These are phyloP conservation scores for Dothistroma septosporum DNA, from an alignment of 2,329 filamentous ascomycete genomes.

Conservation along the genomic window DNA sequence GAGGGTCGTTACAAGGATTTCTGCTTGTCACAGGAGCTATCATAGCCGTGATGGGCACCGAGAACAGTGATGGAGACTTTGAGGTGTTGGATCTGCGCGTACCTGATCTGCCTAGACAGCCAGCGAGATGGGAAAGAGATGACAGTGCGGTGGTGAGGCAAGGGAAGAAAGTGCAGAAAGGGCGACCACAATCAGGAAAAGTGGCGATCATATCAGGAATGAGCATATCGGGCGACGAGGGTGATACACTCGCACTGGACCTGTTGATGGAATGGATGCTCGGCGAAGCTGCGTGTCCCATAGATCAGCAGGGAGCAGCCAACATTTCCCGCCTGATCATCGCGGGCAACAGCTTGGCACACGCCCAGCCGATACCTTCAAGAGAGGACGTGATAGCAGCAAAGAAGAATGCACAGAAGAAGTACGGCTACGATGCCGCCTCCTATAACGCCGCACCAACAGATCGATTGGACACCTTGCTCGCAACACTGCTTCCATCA, in stretches of 20 bases:
- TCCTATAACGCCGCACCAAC: conserved; percentile 84
- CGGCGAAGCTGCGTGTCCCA: conserved; percentile 67
- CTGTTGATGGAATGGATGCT: conserved; percentile 83
- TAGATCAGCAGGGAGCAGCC: conserved; percentile 56
- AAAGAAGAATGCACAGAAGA: conserved; percentile 59
- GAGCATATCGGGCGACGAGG: conserved; percentile 71
- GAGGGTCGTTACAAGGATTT: conserved; percentile 61
- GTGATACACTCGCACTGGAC: conserved; percentile 69
- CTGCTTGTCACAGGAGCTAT: conserved; percentile 89
- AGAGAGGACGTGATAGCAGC: conserved; percentile 43
- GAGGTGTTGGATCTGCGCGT: conserved; percentile 88
- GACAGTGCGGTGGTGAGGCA: conserved; percentile 41
- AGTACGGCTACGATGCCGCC: conserved; percentile 90
- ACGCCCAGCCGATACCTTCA: conserved; percentile 45
- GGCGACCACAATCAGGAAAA: conserved; percentile 56
- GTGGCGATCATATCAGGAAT: conserved; percentile 87
- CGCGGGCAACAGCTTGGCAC: conserved; percentile 77
- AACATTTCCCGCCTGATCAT: conserved; percentile 82
- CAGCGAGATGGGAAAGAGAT: conserved; percentile 70
- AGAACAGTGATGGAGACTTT: conserved; percentile 87
- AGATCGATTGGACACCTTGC: conserved; percentile 76
- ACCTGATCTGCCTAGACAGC: conserved; percentile 79
- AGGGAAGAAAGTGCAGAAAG: conserved; percentile 36
- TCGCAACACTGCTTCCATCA: conserved; percentile 74
- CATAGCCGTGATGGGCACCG: conserved; percentile 88